phyloP scores from a whole-genome alignment of 1,139 yeast genomes.

The Blastobotrys petasosporus region DNA sequence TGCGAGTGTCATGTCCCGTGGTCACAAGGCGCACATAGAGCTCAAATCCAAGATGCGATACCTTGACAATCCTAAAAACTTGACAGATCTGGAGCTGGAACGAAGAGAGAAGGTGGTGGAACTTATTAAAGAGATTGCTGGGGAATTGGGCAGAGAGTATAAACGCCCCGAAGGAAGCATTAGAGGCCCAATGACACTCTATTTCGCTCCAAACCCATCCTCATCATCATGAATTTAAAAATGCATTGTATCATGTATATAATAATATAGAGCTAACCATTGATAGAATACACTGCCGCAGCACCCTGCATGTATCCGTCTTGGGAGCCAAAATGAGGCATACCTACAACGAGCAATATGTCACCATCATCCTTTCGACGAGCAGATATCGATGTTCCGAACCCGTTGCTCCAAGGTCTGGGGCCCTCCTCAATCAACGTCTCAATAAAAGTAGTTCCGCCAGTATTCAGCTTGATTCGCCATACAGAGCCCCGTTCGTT shows the following conservation, averaged over 20 bases:
- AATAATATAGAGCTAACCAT: conserved; percentile 7
- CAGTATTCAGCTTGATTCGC: conserved; percentile 26
- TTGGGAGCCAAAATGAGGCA: conserved; percentile 41
- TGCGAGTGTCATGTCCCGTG: conserved; percentile 29
- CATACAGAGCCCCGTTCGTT: conserved; percentile 43
- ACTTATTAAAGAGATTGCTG: conserved; percentile 24
- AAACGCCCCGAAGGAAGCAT: conserved; percentile 25
- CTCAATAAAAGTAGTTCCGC: conserved; percentile 10
- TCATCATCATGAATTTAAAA: conserved; percentile 21
- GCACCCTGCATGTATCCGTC: conserved; percentile 23
- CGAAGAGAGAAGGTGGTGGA: conserved; percentile 29
- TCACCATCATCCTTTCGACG: conserved; percentile 22
- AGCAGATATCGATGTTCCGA: conserved; percentile 37
- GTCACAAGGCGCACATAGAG: conserved; percentile 27
- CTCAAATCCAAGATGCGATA: conserved; percentile 27
- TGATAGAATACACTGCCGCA: conserved; percentile 19
- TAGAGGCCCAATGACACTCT: conserved; percentile 21
- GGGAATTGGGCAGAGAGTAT: conserved; percentile 24
- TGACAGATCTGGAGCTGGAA: conserved; percentile 25
- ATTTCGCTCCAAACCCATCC: conserved; percentile 14
- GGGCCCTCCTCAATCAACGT: conserved; percentile 24
- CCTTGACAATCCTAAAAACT: conserved; percentile 29
- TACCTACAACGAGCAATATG: conserved; percentile 38
- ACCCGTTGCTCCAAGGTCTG: conserved; percentile 36
- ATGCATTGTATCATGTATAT: conserved; percentile 8